phyloP scores from a whole-genome alignment of 2,329 filamentous ascomycete genomes.

The Lanzia echinophila region DNA sequence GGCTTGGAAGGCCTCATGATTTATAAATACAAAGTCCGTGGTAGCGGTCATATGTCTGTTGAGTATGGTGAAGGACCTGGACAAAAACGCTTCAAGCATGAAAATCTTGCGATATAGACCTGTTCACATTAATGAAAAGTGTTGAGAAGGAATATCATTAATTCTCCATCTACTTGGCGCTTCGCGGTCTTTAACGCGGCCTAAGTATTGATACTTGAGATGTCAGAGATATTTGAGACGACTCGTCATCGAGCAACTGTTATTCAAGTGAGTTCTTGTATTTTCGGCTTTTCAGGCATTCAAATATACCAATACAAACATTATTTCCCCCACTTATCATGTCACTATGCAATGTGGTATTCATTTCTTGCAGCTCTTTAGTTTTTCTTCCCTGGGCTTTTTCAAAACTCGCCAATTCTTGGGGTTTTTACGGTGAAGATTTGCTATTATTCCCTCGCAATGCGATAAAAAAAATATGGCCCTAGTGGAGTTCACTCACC shows the following conservation, averaged over 20 bases:
- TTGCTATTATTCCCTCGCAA: neutral
- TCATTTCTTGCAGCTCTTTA: neutral
- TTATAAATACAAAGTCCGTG: conserved; percentile 90
- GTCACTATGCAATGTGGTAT: neutral
- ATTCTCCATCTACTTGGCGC: neutral
- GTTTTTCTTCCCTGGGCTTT: neutral
- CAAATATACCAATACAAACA: conserved; percentile 1
- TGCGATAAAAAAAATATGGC: neutral
- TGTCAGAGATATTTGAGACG: conserved; percentile 3
- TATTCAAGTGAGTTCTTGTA: no score
- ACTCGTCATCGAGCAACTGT: no score
- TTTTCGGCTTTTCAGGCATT: no score
- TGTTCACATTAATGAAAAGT: neutral
- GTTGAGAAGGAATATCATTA: neutral
- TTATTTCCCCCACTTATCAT: conserved; percentile 5
- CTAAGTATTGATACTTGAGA: conserved; percentile 1
- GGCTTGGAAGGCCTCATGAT: conserved; percentile 92
- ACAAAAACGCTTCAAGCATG: conserved; percentile 53
- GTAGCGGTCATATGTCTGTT: conserved; percentile 72
- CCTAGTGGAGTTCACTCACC: neutral
- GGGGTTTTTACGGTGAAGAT: neutral
- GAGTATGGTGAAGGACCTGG: conserved; percentile 64
- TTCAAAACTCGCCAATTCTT: neutral
- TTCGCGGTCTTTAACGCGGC: neutral
- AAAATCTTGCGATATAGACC: conserved; percentile 34